Evolutionary conservation across 805 yeast genomes (phyloP).

Genomic region (Zygosaccharomyces rouxii): DNA sequence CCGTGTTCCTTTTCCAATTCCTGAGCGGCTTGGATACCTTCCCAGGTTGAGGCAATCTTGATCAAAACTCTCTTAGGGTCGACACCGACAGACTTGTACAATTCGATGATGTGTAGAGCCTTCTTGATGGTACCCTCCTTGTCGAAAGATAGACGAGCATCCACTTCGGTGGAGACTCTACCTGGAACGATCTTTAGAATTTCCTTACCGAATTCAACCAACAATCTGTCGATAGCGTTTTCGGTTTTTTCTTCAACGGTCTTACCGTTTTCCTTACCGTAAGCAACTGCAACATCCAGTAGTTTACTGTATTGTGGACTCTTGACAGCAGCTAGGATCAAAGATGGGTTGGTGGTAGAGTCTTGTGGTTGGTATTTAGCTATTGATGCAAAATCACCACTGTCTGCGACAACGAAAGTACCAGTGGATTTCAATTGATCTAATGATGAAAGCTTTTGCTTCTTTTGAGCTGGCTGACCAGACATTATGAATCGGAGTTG

Average conservation of each 20-base stretch:
- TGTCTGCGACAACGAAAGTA: conserved; percentile 95
- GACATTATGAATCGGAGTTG: conserved; percentile 14
- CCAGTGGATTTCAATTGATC: conserved; percentile 94
- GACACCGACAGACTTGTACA: conserved; percentile 83
- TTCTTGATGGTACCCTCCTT: conserved; percentile 89
- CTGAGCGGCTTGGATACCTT: conserved; percentile 98
- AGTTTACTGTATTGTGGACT: conserved; percentile 83
- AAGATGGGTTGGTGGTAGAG: conserved; percentile 97
- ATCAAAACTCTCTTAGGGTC: conserved; percentile 85
- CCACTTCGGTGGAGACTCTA: conserved; percentile 98
- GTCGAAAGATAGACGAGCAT: conserved; percentile 95
- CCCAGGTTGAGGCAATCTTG: conserved; percentile 97
- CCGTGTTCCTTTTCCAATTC: conserved; percentile 88
- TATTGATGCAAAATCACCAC: conserved; percentile 97
- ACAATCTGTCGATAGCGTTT: conserved; percentile 82
- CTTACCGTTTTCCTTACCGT: conserved; percentile 64
- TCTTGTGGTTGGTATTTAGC: conserved; percentile 98
- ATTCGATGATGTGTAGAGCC: conserved; percentile 84
- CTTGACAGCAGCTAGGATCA: conserved; percentile 92
- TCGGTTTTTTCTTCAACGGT: conserved; percentile 57
- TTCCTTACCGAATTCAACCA: conserved; percentile 94
- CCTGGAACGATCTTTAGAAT: conserved; percentile 96
- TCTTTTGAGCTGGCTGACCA: conserved; percentile 27
- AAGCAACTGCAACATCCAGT: conserved; percentile 85
- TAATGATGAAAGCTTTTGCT: conserved; percentile 57